Evolutionary conservation across 2,329 filamentous ascomycete genomes (phyloP).

Genomic region (Fusarium burgessii): DNA sequence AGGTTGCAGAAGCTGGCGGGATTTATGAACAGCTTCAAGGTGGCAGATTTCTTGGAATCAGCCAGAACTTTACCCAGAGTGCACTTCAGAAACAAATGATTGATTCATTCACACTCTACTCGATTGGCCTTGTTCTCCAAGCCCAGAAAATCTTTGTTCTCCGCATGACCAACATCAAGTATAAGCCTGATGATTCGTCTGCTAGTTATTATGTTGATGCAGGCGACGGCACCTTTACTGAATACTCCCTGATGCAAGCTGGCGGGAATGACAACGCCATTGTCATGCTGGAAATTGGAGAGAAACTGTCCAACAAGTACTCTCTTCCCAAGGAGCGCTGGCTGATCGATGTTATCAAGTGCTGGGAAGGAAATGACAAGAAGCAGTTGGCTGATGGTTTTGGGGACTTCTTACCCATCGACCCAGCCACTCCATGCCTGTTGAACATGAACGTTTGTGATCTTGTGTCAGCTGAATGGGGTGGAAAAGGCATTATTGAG

Average conservation of each 20-base stretch:
- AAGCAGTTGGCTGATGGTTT: neutral
- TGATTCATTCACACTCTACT: neutral
- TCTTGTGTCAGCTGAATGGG: neutral
- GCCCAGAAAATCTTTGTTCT: neutral
- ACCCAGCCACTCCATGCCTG: neutral
- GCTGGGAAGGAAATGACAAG: neutral
- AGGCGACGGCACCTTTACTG: neutral
- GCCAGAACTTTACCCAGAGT: neutral
- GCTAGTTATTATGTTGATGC: neutral
- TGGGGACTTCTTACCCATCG: neutral
- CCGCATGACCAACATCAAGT: neutral
- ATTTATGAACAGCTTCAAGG: neutral
- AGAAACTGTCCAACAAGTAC: neutral
- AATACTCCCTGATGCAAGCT: neutral
- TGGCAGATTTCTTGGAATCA: neutral
- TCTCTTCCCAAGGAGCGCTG: neutral
- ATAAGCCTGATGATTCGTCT: neutral
- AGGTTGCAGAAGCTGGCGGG: neutral
- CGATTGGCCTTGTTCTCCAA: neutral
- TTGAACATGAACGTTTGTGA: neutral
- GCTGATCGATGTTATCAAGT: neutral
- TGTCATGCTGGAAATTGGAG: neutral
- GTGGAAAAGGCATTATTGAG: neutral
- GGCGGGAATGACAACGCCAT: neutral
- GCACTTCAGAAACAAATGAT: neutral